Evolutionary conservation across 2,329 filamentous ascomycete species (phyloP).

Genomic region (Fusarium vanettenii): DNA sequence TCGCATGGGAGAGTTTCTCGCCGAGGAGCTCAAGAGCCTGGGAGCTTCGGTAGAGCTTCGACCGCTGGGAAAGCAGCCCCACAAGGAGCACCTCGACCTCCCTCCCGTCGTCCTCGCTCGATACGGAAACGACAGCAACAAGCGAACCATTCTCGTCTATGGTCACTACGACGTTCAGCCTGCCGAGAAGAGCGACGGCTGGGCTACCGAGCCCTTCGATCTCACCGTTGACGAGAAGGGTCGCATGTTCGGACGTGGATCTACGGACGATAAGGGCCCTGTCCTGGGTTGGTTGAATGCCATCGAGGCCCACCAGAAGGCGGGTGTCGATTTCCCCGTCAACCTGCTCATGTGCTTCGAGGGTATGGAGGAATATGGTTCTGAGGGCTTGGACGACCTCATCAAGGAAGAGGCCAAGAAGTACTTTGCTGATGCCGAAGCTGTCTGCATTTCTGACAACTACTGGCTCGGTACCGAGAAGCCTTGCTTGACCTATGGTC

Average conservation of each 20-base stretch:
- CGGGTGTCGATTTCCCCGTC: slow-evolving; percentile 92
- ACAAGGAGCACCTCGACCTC: slow-evolving; percentile 89
- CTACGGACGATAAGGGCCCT: slow-evolving; percentile 97
- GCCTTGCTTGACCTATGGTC: slow-evolving; percentile 96
- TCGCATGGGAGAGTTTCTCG: slow-evolving; percentile 95
- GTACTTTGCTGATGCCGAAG: slow-evolving; percentile 95
- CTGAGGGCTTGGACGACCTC: slow-evolving; percentile 94
- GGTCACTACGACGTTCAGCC: slow-evolving; percentile 99
- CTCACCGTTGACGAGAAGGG: slow-evolving; percentile 89
- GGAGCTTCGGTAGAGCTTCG: slow-evolving; percentile 91
- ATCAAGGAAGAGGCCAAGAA: slow-evolving; percentile 91
- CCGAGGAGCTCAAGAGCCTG: slow-evolving; percentile 81
- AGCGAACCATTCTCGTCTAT: slow-evolving; percentile 95
- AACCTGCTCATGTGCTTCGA: slow-evolving; percentile 99
- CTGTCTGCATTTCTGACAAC: slow-evolving; percentile 98
- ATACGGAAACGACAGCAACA: slow-evolving; percentile 91
- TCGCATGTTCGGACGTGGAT: slow-evolving; percentile 95
- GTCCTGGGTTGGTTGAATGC: slow-evolving; percentile 98
- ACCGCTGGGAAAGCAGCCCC: slow-evolving; percentile 89
- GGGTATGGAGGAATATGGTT: slow-evolving; percentile 99
- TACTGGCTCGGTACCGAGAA: slow-evolving; percentile 99
- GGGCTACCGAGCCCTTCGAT: slow-evolving; percentile 94
- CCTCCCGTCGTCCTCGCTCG: slow-evolving; percentile 92
- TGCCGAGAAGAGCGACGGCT: slow-evolving; percentile 91
- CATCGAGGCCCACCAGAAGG: slow-evolving; percentile 97